These are phyloP conservation scores for Trichoderma sp. DNA, from an alignment of 2,329 filamentous ascomycete species.

Conservation along the genomic window DNA sequence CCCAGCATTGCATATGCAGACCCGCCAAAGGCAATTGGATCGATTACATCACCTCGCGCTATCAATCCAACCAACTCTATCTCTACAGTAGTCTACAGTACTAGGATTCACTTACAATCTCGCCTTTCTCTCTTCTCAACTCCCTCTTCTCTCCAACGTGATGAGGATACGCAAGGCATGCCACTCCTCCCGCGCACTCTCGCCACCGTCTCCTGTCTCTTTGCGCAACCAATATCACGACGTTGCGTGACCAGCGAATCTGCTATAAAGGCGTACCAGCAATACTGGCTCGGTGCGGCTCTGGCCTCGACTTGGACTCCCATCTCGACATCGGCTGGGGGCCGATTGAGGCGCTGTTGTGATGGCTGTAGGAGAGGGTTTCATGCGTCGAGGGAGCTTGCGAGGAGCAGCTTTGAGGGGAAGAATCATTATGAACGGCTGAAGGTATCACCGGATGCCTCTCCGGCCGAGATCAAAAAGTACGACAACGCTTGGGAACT, in stretches of 20 bases:
- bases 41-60: conserved; percentile 31
- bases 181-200: conserved; percentile 40
- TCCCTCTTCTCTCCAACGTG: conserved; percentile 27
- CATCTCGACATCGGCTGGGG: background rate
- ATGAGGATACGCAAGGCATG: conserved; percentile 56
- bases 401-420: conserved; percentile 24
- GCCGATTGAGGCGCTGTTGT: conserved; percentile 8
- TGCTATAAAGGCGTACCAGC: background rate
- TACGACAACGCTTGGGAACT: conserved; percentile 30
- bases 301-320: background rate
- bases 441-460: conserved; percentile 66
- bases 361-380: conserved; percentile 25
- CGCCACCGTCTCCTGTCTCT: conserved; percentile 17
- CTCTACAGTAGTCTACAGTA: background rate
- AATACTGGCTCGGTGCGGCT: background rate
- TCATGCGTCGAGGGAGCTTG: conserved; percentile 19
- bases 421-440: conserved; percentile 81
- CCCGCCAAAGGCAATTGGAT: conserved; percentile 22
- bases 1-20: conserved; percentile 23
- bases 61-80: conserved; percentile 2
- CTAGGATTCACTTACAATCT: background rate
- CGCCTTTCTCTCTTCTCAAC: background rate
- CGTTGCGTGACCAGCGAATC: background rate
- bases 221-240: conserved; percentile 7
- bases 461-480: conserved; percentile 80